Conservation (phyloP, 306 rosid genomes). For the Vicia sativa region DNA sequence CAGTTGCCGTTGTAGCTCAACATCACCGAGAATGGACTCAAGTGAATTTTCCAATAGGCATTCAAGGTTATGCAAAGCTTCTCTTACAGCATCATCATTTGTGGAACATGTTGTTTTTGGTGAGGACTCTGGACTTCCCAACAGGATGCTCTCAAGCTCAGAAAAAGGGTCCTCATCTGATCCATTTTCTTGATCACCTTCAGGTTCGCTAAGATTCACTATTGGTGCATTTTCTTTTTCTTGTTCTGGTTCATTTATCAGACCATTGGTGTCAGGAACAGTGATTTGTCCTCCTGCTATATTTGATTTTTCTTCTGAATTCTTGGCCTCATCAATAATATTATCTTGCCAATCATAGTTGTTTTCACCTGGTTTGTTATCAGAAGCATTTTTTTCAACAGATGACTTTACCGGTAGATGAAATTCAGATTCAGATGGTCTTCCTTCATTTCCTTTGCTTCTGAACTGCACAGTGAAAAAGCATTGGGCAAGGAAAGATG, state of each 20-base stretch:
- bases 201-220: neutral
- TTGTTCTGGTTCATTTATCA: conserved; percentile 28
- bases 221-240: conserved; percentile 9
- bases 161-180: conserved; percentile 28
- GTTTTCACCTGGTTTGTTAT: neutral
- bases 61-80: conserved; percentile 26
- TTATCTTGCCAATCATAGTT: neutral
- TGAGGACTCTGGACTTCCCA: conserved; percentile 6
- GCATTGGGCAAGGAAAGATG: neutral
- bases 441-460: neutral
- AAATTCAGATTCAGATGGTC: neutral
- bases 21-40: conserved; percentile 19
- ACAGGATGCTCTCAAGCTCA: conserved; percentile 33
- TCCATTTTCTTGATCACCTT: conserved; percentile 14
- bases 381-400: neutral
- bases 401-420: neutral
- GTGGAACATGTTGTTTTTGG: conserved; percentile 4
- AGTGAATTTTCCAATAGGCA: conserved; percentile 23
- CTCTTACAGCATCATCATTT: conserved; percentile 10
- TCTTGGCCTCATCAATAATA: conserved; percentile 1
- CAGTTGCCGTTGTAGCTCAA: conserved; percentile 18
- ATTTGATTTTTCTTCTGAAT: neutral
- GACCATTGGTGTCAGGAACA: conserved; percentile 17
- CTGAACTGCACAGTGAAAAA: conserved; percentile 1
- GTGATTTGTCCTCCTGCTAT: conserved; percentile 7